Evolutionary conservation across 306 rosid species (phyloP), one percentile per base, ranked within the genome.

Genomic region (Ziziphus jujuba): DNA sequence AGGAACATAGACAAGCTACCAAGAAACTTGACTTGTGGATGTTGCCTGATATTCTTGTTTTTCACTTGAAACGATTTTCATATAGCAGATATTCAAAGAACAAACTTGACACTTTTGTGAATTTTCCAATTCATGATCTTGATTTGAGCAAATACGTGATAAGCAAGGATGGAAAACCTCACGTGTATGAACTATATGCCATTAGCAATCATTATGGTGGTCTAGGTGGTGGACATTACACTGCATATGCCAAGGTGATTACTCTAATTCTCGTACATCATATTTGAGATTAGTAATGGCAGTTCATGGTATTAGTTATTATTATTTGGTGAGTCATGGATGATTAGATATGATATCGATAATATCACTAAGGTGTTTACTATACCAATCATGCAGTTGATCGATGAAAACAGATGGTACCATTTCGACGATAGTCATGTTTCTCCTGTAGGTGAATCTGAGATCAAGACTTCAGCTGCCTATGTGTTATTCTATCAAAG

Each of bases 141-240:
- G 95, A 95, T 81, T 82, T 95, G 83, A 87, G 96, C 77, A 82
- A 87, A 76, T 91, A 95, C 67, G 97, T 91, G 70, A 95, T 80
- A 62, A 77, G 75, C 89, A 80, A 84, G 68, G 95, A 90, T 36
- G 99, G 96, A 58, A 73, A 74, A 45, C 70, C 91, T 55, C 84
- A 87, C 50, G 38, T 80, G 33, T 95, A 91, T 64, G 79, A 95
- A 75, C 87, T 95, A 38, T 95, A 90, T 72, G 96, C 99, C 67
- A 76, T 95, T 78, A 95, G 97, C 89, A 95, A 95, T 81, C 99
- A 95, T 77, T 90, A 95, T 64, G 99, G 99, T 23, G 97, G 97
- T 77, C 85, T 95, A 44, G 99, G 97, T 23, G 95, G 99, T 31
- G 99, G 99, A 63, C 99, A 95, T 79, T 90, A 95, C 84, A 87